Base-by-base conservation (phyloP, 2,329 filamentous ascomycete species). In the Penicillium brasilianum region DNA sequence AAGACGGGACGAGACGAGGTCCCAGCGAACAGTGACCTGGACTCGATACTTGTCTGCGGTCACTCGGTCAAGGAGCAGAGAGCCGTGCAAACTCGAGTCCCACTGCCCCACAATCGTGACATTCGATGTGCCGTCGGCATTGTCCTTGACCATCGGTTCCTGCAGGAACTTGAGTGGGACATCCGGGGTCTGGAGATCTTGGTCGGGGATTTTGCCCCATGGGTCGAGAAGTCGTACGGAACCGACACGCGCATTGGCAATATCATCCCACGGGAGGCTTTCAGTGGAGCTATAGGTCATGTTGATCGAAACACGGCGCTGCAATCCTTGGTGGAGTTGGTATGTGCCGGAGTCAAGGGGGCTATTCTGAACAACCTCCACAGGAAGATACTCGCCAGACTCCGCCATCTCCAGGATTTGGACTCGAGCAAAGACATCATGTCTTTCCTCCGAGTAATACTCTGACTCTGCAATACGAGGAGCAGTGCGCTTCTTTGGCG, bases 381-480 rank as follows among this genome's bases (percentile, higher is more conserved):
- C 93, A 0, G 95, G 92, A 37, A 91, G 84, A 71, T 99, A 98
- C 56, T 93, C 90, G 46, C 95, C 95, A 59, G 89, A 88, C 78
- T 99, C 95, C 44, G 93, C 89, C 66, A 99, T 87, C 75, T 99
- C 95, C 51, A 97, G 86, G 37, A 99, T 87, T 76, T 98, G 93
- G 8, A 97, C 82, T 28, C 92, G 86, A 0, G 92, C 89, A 71
- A 99, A 92, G 28, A 99, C 84, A 74, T 99, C 95, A 73, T 99
- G 93, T 67, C 93, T 90, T 74, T 98, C 95, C 75, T 97, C 92
- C 0, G 89, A 92, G 70, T 90, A 96, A 74, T 96, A 99, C 68
- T 99, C 93, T 0, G 91, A 90, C 76, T 99, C 95, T 13, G 92
- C 89, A 66, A 99, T 88, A 11, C 95, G 86, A 25, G 90, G 84